Evolutionary conservation across 352 stramenopile species (phyloP).

Genomic region (Globisporangium ultimum): DNA sequence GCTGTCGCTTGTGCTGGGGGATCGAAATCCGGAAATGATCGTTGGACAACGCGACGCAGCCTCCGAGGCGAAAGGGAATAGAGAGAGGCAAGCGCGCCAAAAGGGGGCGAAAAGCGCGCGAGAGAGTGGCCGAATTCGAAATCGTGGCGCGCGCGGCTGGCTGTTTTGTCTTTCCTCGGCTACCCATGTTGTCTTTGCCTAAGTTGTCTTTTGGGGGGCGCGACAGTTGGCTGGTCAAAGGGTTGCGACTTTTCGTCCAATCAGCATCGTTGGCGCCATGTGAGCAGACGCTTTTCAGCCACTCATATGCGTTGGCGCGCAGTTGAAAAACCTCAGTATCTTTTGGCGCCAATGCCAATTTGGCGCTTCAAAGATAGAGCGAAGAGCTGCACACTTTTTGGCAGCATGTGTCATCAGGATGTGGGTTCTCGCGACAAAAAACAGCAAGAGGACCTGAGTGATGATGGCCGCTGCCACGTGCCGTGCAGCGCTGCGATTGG

Average conservation of each 20-base stretch:
- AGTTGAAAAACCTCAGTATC: slow-evolving; percentile 12
- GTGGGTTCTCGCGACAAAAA: not conserved
- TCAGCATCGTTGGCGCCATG: not conserved
- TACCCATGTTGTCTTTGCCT: too few relatives aligned
- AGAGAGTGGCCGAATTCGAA: slow-evolving; percentile 12
- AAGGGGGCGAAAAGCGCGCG: slow-evolving; percentile 14
- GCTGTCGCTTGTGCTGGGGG: slow-evolving; percentile 15
- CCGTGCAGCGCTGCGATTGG: slow-evolving; percentile 8
- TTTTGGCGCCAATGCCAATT: slow-evolving; percentile 5
- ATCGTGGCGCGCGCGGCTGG: slow-evolving; percentile 10
- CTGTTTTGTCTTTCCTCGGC: too few relatives aligned
- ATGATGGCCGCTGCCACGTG: slow-evolving; percentile 2
- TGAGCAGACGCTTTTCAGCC: slow-evolving; percentile 3
- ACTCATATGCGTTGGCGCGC: slow-evolving; percentile 22
- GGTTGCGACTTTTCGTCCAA: too few relatives aligned
- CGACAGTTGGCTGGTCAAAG: too few relatives aligned
- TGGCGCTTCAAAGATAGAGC: not conserved
- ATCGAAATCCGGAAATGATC: slow-evolving; percentile 14
- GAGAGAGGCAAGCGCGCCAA: slow-evolving; percentile 6
- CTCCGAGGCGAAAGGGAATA: not conserved
- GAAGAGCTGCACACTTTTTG: not conserved
- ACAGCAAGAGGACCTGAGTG: not conserved
- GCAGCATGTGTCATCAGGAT: not conserved
- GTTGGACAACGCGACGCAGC: slow-evolving; percentile 2
- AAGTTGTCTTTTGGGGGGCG: too few relatives aligned